Evolutionary conservation across 768 basidiomycete species (phyloP), one percentile per base, ranked within the genome.

Genomic region (Dendrothele bispora): DNA sequence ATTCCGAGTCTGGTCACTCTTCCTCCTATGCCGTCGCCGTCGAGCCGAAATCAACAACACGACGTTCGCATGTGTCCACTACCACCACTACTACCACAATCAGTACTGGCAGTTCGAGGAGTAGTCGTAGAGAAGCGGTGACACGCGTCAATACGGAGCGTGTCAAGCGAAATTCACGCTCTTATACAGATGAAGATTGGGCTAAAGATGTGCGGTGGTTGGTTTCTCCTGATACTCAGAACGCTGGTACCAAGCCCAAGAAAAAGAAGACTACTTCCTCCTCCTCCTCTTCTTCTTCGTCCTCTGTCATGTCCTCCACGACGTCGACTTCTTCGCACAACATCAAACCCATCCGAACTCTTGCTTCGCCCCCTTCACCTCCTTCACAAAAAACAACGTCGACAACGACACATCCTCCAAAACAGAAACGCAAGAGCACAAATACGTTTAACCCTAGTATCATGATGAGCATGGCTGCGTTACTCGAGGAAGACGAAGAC

Each of bases 131-230:
- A 39, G 43, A 46, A 38, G 56, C 53, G 8, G 47, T 46, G 20
- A 58, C 51, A 29, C 49, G 42, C 18, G 62, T 39, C 37, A 48
- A 41, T 18, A 63, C 40, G 38, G 49, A 48, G 28, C 45, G 47
- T 12, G 49, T 43, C 17, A 34, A 44, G 29, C 50, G 51, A 38
- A 54, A 61, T 48, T 62, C 67, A 29, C 53, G 61, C 44, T 66
- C 68, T 15, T 72, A 73, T 58, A 75, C 74, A 3, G 77, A 80
- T 56, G 73, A 81, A 43, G 79, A 84, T 54, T 88, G 84, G 86
- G 77, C 81, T 11, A 78, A 75, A 52, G 85, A 88, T 41, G 78
- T 85, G 15, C 74, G 82, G 27, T 86, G 81, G 82, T 78, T 88
- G 25, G 75, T 67, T 25, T 60, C 69, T 41, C 48, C 48, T 42